Base-by-base conservation (phyloP, 2,329 filamentous ascomycete genomes). In the Metarhizium sp. region DNA sequence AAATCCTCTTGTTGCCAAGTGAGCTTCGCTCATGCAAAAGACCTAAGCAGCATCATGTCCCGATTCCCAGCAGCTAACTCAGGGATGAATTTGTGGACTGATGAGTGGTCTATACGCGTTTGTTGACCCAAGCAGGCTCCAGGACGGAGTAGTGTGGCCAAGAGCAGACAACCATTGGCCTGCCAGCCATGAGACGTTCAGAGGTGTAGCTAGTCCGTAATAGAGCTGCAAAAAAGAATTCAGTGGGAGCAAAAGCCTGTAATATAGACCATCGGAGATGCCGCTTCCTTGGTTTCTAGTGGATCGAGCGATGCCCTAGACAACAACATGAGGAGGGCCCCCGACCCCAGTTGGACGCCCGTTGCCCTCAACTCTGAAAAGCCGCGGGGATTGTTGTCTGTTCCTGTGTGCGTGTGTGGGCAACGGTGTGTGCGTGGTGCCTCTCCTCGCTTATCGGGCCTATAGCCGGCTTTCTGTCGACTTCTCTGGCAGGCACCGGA, bases 371-470 rank as follows among this genome's bases (percentile, higher is more conserved):
- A 48, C 20, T 29, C 45, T 29, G 4, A n/a, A 6, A 30, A 30
- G 45, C 20, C 45, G 45, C 25, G 45, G 20, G 45, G 20, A n/a
- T 48, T 48, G 14, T 48, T 42, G 14, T 20, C 29, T 51, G 45
- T 16, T 16, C 46, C 20, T 55, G 49, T 18, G 55, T 38, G 16
- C 38, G 38, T 54, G 51, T 34, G 52, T 43, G 48, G 45, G 18
- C 45, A 48, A 48, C 25, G 25, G 45, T 47, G 16, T 50, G 38
- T 54, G 51, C 25, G 55, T 29, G 51, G 30, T 50, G 50, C 18
- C 48, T 45, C 16, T 51, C 42, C 54, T 58, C 57, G 54, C 54
- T 58, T 54, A 58, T 58, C 51, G 51, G 54, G 40, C 38, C 47
- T 50, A 20, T 50, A 48, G 18, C 45, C 45, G 25, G 45, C 13